phyloP scores from a whole-genome alignment of 176 grass and related monocot species.

The Musa acuminata region DNA sequence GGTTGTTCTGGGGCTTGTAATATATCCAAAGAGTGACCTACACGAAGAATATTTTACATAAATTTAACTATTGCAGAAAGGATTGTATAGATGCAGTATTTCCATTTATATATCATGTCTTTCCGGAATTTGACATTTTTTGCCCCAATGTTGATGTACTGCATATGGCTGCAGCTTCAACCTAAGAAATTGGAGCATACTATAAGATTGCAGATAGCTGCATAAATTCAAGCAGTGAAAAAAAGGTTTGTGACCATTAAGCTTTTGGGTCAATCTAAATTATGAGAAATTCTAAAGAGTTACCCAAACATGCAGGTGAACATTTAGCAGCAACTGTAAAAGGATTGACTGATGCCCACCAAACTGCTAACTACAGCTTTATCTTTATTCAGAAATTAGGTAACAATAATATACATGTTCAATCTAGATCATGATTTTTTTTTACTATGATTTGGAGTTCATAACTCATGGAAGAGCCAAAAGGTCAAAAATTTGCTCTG shows the following conservation, averaged over 20 bases:
- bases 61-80: background rate
- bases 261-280: too few species aligned
- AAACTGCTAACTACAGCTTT: background rate
- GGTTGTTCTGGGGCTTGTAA: slow-evolving; percentile 42
- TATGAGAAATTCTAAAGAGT: too few species aligned
- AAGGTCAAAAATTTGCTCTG: background rate
- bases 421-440: background rate
- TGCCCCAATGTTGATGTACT: too few species aligned
- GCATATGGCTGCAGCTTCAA: too few species aligned
- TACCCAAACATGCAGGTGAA: too few species aligned
- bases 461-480: background rate
- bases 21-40: slow-evolving; percentile 41
- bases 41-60: background rate
- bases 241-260: background rate
- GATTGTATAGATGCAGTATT: too few species aligned
- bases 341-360: background rate
- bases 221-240: background rate
- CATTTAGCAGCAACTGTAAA: too few species aligned
- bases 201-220: background rate
- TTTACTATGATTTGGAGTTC: background rate
- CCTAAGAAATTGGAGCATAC: too few species aligned
- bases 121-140: too few species aligned
- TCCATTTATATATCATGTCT: too few species aligned
- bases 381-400: background rate
- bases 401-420: background rate